Conservation (phyloP, 495 filamentous ascomycete genomes). For the Penicillium flavigenum region DNA sequence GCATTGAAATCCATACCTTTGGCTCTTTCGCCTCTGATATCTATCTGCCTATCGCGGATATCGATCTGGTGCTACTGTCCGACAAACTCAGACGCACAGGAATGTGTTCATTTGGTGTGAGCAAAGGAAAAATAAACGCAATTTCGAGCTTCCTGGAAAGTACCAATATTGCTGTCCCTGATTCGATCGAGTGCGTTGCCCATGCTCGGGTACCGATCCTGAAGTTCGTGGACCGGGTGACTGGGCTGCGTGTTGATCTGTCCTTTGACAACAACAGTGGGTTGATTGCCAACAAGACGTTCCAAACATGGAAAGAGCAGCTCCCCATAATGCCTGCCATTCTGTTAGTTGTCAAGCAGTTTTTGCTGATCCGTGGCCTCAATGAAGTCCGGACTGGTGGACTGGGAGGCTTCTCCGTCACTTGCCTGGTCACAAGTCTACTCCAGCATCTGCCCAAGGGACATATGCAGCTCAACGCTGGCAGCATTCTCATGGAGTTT, state of each 20-base stretch:
- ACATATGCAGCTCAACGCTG: slow-evolving; percentile 60
- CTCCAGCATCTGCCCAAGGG: slow-evolving; percentile 74
- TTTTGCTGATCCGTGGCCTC: slow-evolving; percentile 79
- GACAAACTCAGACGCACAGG: slow-evolving; percentile 49
- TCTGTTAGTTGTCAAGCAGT: slow-evolving; percentile 86
- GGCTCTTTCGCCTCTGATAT: slow-evolving; percentile 91
- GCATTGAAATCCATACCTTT: slow-evolving; percentile 67
- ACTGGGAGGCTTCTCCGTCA: slow-evolving; percentile 88
- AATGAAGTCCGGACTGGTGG: slow-evolving; percentile 90
- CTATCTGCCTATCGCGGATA: slow-evolving; percentile 88
- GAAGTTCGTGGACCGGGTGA: slow-evolving; percentile 76
- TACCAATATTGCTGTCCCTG: slow-evolving; percentile 46
- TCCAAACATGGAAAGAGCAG: slow-evolving; percentile 68
- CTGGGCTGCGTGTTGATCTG: slow-evolving; percentile 77
- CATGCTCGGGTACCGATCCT: slow-evolving; percentile 85
- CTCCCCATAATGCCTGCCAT: slow-evolving; percentile 82
- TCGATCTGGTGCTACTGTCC: slow-evolving; percentile 85
- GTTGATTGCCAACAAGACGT: slow-evolving; percentile 72
- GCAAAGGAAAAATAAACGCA: slow-evolving; percentile 45
- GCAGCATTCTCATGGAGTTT: slow-evolving; percentile 81
- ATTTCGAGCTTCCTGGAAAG: slow-evolving; percentile 53
- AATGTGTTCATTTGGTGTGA: slow-evolving; percentile 42
- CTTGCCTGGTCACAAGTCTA: slow-evolving; percentile 83
- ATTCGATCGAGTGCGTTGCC: slow-evolving; percentile 61
- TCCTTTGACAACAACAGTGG: slow-evolving; percentile 92